Evolutionary conservation across 192 early-diverging fungal genomes (phyloP).

Genomic region (Umbelopsis sp.): DNA sequence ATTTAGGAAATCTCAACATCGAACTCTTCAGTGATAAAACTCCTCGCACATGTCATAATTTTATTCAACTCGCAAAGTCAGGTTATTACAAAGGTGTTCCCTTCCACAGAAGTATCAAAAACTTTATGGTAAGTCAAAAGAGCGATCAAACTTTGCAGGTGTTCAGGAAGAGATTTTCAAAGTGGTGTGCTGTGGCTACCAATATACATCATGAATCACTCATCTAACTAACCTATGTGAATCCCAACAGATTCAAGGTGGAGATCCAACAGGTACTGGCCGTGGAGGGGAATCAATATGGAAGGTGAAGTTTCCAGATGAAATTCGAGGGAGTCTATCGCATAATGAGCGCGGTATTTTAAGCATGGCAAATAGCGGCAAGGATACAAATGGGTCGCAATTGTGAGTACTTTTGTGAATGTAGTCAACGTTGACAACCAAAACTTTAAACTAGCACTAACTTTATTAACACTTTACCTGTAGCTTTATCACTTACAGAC

Average conservation of each 20-base stretch:
- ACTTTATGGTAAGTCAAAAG: slow-evolving; percentile 80
- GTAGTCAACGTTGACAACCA: not conserved
- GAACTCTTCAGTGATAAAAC: slow-evolving; percentile 81
- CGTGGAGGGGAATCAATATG: slow-evolving; percentile 81
- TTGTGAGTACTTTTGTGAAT: slow-evolving; percentile 47
- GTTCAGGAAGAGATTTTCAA: not conserved
- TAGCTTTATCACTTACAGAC: slow-evolving; percentile 71
- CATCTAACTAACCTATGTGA: not conserved
- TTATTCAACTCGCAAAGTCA: slow-evolving; percentile 81
- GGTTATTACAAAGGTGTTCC: slow-evolving; percentile 83
- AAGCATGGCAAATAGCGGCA: slow-evolving; percentile 95
- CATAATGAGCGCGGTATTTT: slow-evolving; percentile 86
- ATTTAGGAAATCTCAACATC: slow-evolving; percentile 78
- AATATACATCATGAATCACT: no score
- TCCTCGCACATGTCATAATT: slow-evolving; percentile 91
- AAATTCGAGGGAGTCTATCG: slow-evolving; percentile 63
- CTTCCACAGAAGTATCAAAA: slow-evolving; percentile 86
- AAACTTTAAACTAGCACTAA: not conserved
- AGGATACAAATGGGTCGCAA: slow-evolving; percentile 87
- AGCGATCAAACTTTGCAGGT: not conserved
- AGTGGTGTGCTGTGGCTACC: no score
- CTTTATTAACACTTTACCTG: not conserved
- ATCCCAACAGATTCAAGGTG: slow-evolving; percentile 76
- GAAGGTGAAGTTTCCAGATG: slow-evolving; percentile 70
- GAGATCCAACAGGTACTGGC: slow-evolving; percentile 94